Conservation (phyloP, 768 basidiomycete species). For the Kwoniella sp. region DNA sequence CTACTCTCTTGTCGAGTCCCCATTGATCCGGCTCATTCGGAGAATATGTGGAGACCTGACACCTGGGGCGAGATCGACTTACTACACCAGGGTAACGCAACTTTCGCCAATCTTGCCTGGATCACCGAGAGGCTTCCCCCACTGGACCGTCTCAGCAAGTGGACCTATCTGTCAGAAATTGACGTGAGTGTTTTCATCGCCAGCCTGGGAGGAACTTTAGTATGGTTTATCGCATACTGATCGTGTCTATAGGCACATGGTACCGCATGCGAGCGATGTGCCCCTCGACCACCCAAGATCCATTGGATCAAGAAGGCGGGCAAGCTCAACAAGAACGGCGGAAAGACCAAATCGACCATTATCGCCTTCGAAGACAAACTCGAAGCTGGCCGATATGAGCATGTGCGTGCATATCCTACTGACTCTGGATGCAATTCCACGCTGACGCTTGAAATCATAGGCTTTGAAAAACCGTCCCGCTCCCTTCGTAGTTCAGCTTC, state of each 20-base stretch:
- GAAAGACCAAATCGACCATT: slow-evolving; percentile 62
- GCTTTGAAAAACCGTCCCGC: slow-evolving; percentile 81
- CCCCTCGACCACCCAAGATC: slow-evolving; percentile 74
- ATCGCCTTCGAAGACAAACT: slow-evolving; percentile 78
- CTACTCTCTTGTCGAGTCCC: slow-evolving; percentile 76
- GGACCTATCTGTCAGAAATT: slow-evolving; percentile 65
- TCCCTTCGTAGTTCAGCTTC: slow-evolving; percentile 81
- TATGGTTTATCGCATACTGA: neutral
- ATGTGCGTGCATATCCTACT: slow-evolving; percentile 51
- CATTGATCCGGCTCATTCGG: slow-evolving; percentile 67
- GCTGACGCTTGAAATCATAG: slow-evolving; percentile 21
- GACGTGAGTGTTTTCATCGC: slow-evolving; percentile 53
- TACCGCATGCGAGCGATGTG: slow-evolving; percentile 73
- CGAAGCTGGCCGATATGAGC: slow-evolving; percentile 86
- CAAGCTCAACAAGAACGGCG: slow-evolving; percentile 44
- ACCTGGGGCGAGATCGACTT: slow-evolving; percentile 81
- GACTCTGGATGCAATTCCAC: neutral
- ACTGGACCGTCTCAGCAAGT: slow-evolving; percentile 69
- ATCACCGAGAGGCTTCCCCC: slow-evolving; percentile 78
- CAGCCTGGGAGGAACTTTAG: neutral
- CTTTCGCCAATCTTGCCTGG: slow-evolving; percentile 83
- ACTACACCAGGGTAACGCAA: slow-evolving; percentile 73
- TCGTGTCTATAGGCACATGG: slow-evolving; percentile 19
- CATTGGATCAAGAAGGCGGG: slow-evolving; percentile 66
- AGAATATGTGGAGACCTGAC: slow-evolving; percentile 75